These are phyloP conservation scores for Lagenaria siceraria DNA, from an alignment of 306 rosid species.

Conservation along the genomic window DNA sequence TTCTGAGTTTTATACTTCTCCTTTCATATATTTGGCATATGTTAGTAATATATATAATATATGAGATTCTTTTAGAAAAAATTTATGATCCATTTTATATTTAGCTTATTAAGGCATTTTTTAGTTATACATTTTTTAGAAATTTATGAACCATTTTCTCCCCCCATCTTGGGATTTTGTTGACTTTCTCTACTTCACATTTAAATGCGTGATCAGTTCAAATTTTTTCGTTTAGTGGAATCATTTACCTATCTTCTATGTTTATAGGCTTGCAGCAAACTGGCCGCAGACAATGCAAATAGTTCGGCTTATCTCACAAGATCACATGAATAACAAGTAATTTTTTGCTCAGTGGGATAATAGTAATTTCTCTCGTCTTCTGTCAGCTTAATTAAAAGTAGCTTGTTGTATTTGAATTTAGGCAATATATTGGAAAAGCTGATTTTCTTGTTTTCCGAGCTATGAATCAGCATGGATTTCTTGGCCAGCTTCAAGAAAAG, in stretches of 20 bases:
- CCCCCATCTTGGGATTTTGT: background rate
- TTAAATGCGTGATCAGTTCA: background rate
- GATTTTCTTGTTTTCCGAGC: conserved; percentile 95
- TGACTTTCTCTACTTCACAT: background rate
- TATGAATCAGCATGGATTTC: conserved; percentile 87
- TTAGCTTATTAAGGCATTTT: no score
- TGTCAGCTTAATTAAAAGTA: background rate
- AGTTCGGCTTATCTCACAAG: conserved; percentile 88
- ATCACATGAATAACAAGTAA: conserved; percentile 95
- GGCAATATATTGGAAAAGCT: conserved; percentile 96
- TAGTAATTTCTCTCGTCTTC: background rate
- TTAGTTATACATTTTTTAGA: background rate
- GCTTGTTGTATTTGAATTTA: conserved; percentile 16
- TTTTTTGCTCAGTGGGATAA: background rate
- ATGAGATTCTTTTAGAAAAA: background rate
- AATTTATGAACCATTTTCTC: background rate
- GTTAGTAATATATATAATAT: no score
- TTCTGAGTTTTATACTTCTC: background rate
- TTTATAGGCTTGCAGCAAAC: conserved; percentile 87
- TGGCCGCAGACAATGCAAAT: conserved; percentile 92
- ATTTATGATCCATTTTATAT: background rate
- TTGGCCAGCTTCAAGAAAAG: conserved; percentile 89
- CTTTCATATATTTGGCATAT: background rate
- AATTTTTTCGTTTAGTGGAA: background rate
- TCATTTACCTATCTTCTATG: conserved; percentile 10